Conservation (phyloP, 2,329 filamentous ascomycete genomes). For the Plectosphaerella sp. region DNA sequence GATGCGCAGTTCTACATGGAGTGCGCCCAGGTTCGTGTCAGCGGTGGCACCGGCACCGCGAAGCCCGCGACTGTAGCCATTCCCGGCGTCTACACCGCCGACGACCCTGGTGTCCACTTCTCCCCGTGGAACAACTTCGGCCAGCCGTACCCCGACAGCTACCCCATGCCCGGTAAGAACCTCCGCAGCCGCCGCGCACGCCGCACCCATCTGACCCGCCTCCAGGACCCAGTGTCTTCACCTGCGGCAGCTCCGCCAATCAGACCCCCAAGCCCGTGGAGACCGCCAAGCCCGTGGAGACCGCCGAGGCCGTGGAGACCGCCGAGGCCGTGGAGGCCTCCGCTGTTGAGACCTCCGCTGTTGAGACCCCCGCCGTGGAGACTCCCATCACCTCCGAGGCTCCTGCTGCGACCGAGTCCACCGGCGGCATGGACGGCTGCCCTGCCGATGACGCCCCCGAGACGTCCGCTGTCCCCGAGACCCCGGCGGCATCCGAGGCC, state of each 20-base stretch:
- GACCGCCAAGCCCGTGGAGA: background rate
- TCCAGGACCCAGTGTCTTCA: constrained; percentile 3
- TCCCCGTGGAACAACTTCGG: constrained; percentile 3
- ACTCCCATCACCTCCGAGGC: background rate
- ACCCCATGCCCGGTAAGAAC: constrained; percentile 6
- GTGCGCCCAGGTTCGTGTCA: constrained; percentile 28
- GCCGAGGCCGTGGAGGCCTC: too few relatives aligned
- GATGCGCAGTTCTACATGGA: constrained; percentile 43
- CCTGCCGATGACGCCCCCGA: too few relatives aligned
- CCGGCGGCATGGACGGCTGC: constrained; percentile 7
- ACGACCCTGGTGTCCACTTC: constrained; percentile 7
- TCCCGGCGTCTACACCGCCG: constrained; percentile 26
- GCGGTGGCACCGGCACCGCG: constrained; percentile 24
- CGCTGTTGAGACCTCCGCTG: background rate
- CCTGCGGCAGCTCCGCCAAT: constrained; percentile 5
- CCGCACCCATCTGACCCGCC: background rate
- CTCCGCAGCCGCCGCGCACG: constrained; percentile 10
- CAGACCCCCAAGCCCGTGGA: background rate
- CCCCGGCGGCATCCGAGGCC: background rate
- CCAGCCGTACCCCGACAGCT: background rate
- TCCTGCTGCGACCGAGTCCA: background rate
- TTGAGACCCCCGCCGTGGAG: background rate
- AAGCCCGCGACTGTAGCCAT: constrained; percentile 29
- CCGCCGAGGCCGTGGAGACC: background rate
- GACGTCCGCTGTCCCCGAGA: background rate